Conservation (phyloP, 1,284 basidiomycete genomes). For the Dichomitus squalens region DNA sequence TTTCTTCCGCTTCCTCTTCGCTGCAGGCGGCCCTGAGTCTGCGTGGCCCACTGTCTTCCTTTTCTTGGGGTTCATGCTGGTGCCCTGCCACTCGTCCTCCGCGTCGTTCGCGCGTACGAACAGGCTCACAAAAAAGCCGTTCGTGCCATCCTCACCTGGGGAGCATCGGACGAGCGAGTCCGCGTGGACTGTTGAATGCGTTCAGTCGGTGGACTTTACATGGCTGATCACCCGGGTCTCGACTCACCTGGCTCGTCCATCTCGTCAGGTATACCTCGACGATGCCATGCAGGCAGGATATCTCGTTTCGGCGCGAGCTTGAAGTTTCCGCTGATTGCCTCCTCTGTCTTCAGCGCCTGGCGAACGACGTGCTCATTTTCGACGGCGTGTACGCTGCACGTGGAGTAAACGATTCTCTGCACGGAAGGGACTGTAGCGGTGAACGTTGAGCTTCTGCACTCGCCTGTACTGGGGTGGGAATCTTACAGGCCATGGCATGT, state of each 20-base stretch:
- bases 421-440: slow-evolving; percentile 55
- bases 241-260: slow-evolving; percentile 50
- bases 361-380: slow-evolving; percentile 91
- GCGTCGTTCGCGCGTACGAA: slow-evolving; percentile 49
- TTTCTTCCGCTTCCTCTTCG: slow-evolving; percentile 28
- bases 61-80: slow-evolving; percentile 3
- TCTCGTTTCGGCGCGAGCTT: slow-evolving; percentile 62
- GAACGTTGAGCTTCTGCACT: not conserved
- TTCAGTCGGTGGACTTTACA: not conserved
- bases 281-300: slow-evolving; percentile 79
- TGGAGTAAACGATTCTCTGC: slow-evolving; percentile 89
- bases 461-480: not conserved
- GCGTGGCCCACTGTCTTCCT: slow-evolving; percentile 4
- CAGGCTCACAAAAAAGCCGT: slow-evolving; percentile 94
- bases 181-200: slow-evolving; percentile 51
- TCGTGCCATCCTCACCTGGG: slow-evolving; percentile 86
- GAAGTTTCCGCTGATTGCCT: slow-evolving; percentile 64
- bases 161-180: slow-evolving; percentile 80
- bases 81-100: slow-evolving; percentile 2
- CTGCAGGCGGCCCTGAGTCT: not conserved
- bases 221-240: not conserved
- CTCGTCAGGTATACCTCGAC: slow-evolving; percentile 73
- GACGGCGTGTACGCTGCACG: slow-evolving; percentile 88
- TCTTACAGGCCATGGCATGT: slow-evolving; percentile 92
- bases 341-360: slow-evolving; percentile 70